These are phyloP conservation scores for Lumnitzera littorea DNA, from an alignment of 345 rosid species.

Conservation along the genomic window DNA sequence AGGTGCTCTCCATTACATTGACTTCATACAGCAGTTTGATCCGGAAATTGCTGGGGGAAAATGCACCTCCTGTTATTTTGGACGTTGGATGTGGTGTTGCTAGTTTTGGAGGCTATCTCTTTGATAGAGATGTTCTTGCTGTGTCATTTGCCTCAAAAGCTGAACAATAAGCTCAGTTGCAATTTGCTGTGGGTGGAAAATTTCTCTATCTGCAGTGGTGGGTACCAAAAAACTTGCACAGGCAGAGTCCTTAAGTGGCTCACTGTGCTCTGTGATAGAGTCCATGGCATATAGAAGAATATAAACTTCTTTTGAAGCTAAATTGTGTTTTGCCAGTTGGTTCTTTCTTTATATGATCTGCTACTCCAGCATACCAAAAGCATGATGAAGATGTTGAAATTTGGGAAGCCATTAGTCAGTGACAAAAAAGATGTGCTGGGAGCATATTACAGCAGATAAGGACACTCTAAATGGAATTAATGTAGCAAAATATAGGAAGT, in stretches of 20 bases:
- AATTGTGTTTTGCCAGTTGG: constrained; percentile 82
- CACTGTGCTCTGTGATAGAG: constrained; percentile 99
- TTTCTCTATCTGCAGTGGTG: constrained; percentile 98
- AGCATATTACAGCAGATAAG: constrained; percentile 58
- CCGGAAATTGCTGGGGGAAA: constrained; percentile 82
- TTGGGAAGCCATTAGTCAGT: constrained; percentile 87
- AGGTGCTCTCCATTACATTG: constrained; percentile 90
- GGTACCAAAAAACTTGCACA: constrained; percentile 91
- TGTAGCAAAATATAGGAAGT: constrained; percentile 74
- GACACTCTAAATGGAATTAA: constrained; percentile 68
- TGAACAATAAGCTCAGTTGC: constrained; percentile 98
- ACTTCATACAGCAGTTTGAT: constrained; percentile 88
- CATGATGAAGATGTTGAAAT: constrained; percentile 68
- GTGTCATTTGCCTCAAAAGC: constrained; percentile 99
- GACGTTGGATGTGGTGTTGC: constrained; percentile 99
- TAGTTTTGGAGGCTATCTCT: constrained; percentile 93
- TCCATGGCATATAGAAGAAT: constrained; percentile 99
- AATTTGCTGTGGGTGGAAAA: constrained; percentile 95
- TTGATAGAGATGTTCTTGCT: constrained; percentile 73
- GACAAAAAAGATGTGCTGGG: constrained; percentile 86
- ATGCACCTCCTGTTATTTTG: constrained; percentile 72
- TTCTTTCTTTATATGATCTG: constrained; percentile 94
- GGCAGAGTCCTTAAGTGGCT: constrained; percentile 71
- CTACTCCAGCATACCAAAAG: constrained; percentile 94
- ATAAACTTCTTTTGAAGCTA: constrained; percentile 81